A percentile compares a stretch with the other conserved stretches of the same genome.
Conservation (phyloP, 2,329 filamentous ascomycete genomes). For the Didymella arachidicola region DNA sequence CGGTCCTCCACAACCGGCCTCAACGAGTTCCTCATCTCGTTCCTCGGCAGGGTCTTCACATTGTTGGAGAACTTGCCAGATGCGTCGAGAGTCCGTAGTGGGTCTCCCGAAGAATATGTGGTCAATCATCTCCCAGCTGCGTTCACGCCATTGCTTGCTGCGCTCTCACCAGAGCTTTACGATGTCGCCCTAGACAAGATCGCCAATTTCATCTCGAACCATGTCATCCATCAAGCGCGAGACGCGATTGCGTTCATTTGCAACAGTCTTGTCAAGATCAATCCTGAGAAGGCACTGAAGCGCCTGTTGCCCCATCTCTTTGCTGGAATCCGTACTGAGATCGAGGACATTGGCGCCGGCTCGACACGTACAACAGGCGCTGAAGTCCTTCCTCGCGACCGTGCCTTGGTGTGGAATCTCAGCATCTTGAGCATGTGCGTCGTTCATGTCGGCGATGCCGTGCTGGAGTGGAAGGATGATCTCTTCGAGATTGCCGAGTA, state of each 20-base stretch:
- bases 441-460: conserved; percentile 90
- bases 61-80: conserved; percentile 95
- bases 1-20: conserved; percentile 95
- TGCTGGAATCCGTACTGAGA: conserved; percentile 91
- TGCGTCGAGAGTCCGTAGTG: conserved; percentile 83
- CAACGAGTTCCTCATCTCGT: conserved; percentile 87
- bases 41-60: conserved; percentile 94
- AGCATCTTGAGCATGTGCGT: conserved; percentile 98
- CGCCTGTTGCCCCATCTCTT: conserved; percentile 90
- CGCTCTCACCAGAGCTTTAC: conserved; percentile 90
- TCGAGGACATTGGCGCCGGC: conserved; percentile 94
- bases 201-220: conserved; percentile 86
- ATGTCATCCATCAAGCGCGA: conserved; percentile 94
- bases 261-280: conserved; percentile 94
- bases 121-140: conserved; percentile 94
- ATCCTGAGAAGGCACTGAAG: conserved; percentile 90
- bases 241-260: conserved; percentile 99
- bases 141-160: conserved; percentile 87
- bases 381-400: conserved; percentile 90
- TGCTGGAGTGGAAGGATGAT: conserved; percentile 86
- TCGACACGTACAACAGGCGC: conserved; percentile 93
- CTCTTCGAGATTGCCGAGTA: conserved; percentile 90
- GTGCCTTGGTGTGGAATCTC: conserved; percentile 94
- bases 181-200: conserved; percentile 92
- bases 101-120: conserved; percentile 94